phyloP scores from a whole-genome alignment of 2,329 filamentous ascomycete species.

The Fusarium burgessii region DNA sequence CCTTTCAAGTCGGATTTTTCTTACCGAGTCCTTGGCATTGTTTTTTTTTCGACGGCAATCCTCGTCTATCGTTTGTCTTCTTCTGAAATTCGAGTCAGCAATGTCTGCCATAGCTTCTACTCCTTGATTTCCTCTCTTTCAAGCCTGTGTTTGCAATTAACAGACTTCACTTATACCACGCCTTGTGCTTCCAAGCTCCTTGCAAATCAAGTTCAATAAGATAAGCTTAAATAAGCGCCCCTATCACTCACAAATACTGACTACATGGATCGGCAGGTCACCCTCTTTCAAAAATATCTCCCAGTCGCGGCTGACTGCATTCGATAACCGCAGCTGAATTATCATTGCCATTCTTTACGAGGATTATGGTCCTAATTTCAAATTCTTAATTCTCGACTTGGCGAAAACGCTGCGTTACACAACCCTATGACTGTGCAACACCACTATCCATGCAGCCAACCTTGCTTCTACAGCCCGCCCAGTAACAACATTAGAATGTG shows the following conservation, averaged over 20 bases:
- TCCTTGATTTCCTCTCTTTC: background rate
- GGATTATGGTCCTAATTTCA: background rate
- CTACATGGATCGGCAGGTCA: background rate
- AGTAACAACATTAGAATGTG: conserved; percentile 6
- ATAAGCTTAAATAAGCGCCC: background rate
- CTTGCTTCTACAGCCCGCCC: conserved; percentile 6
- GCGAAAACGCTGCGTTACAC: conserved; percentile 19
- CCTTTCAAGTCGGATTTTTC: background rate
- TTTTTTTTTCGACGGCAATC: background rate
- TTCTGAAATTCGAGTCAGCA: background rate
- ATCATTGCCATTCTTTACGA: background rate
- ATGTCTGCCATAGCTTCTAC: background rate
- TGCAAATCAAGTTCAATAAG: background rate
- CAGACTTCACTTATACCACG: background rate
- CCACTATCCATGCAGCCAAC: conserved; percentile 15
- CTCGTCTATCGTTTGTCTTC: background rate
- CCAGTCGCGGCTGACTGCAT: conserved; percentile 1
- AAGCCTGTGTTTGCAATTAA: background rate
- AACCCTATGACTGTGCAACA: conserved; percentile 3
- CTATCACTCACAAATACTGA: background rate
- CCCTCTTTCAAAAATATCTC: background rate
- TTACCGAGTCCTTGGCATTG: background rate
- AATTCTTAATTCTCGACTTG: background rate
- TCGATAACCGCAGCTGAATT: background rate
- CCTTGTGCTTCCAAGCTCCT: background rate